A percentile compares a stretch with the other conserved stretches of the same genome.
phyloP scores from a whole-genome alignment of 306 rosid species.

The Castanea crenata region DNA sequence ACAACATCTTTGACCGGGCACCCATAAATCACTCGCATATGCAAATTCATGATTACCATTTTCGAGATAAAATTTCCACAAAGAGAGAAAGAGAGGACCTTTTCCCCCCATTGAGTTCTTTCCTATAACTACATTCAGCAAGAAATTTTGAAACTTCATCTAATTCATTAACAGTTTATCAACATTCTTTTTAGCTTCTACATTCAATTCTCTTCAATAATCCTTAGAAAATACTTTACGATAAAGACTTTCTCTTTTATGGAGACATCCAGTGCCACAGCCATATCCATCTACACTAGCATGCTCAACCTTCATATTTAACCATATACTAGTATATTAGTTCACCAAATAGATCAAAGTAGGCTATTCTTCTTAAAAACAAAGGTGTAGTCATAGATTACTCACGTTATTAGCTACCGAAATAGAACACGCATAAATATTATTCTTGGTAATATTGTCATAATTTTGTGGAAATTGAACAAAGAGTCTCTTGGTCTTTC shows the following conservation, averaged over 20 bases:
- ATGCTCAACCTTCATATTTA: constrained; percentile 44
- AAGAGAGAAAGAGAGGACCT: constrained; percentile 30
- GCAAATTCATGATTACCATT: constrained; percentile 16
- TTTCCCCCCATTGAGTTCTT: constrained; percentile 68
- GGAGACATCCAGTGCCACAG: constrained; percentile 73
- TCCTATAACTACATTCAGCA: constrained; percentile 47
- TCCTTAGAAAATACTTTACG: constrained; percentile 40
- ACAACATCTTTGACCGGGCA: constrained; percentile 56
- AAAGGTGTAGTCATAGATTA: neutral
- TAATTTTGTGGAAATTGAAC: constrained; percentile 58
- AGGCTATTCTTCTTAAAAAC: neutral
- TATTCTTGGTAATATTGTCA: constrained; percentile 47
- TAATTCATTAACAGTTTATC: constrained; percentile 37
- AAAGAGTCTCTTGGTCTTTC: constrained; percentile 40
- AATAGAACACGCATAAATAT: constrained; percentile 32
- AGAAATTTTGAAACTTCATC: constrained; percentile 54
- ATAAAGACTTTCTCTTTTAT: constrained; percentile 53
- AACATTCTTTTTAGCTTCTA: constrained; percentile 16
- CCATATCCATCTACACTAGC: constrained; percentile 50
- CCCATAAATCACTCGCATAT: constrained; percentile 69
- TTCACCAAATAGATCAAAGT: neutral
- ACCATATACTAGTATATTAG: neutral
- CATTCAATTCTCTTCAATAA: constrained; percentile 6
- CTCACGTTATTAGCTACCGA: constrained; percentile 19
- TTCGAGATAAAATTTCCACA: neutral